phyloP scores from a whole-genome alignment of 2,329 filamentous ascomycete species.

The Ophiosphaerella herpotricha region DNA sequence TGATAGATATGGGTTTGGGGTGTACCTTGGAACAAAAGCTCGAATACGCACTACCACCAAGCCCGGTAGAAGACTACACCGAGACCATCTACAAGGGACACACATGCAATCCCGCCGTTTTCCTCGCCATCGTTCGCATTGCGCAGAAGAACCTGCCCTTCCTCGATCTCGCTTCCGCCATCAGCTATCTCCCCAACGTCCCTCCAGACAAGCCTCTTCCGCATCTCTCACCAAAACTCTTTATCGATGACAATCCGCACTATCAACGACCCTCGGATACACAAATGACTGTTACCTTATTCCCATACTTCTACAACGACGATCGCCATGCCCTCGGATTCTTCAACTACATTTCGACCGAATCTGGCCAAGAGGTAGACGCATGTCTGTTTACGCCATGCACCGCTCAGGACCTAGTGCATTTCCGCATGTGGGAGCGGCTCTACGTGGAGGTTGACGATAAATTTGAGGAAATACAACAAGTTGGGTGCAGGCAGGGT shows the following conservation, averaged over 20 bases:
- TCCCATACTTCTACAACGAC: constrained; percentile 23
- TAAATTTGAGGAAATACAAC: not conserved
- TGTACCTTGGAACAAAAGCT: no score
- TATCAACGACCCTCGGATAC: not conserved
- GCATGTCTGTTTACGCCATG: constrained; percentile 19
- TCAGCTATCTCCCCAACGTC: constrained; percentile 27
- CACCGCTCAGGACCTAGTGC: constrained; percentile 1
- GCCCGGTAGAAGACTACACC: not conserved
- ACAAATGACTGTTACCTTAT: constrained; percentile 10
- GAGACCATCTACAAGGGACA: constrained; percentile 17
- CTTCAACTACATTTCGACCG: constrained; percentile 1
- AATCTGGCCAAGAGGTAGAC: not conserved
- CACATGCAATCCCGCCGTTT: constrained; percentile 22
- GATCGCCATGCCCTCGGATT: constrained; percentile 18
- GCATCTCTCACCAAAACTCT: not conserved
- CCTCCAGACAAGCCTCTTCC: constrained; percentile 6
- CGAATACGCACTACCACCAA: not conserved
- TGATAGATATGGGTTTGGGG: no score
- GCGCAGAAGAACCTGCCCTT: constrained; percentile 22
- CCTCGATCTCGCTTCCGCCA: constrained; percentile 20
- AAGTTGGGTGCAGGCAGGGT: constrained; percentile 5
- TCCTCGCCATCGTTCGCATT: constrained; percentile 26
- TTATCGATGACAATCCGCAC: constrained; percentile 4
- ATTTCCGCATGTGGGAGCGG: constrained; percentile 10
- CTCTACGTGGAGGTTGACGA: not conserved